Conservation (phyloP, 495 filamentous ascomycete genomes). For the Cercophora sp. region DNA sequence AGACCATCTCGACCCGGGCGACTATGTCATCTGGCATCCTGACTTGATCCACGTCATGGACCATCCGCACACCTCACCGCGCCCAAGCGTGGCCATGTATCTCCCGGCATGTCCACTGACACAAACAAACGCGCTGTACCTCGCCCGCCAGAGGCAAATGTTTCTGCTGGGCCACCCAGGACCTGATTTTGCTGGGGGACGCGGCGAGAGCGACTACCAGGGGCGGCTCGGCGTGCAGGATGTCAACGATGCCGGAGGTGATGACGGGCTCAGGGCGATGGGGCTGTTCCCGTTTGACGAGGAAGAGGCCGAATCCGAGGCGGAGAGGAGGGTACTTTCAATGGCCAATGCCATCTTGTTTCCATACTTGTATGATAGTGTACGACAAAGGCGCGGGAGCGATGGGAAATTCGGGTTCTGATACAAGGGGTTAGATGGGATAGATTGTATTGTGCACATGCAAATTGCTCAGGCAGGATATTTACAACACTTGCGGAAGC, state of each 20-base stretch:
- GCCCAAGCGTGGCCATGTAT: constrained; percentile 48
- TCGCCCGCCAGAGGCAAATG: constrained; percentile 65
- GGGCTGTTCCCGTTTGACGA: constrained; percentile 44
- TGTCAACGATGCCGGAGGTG: constrained; percentile 39
- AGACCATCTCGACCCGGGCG: constrained; percentile 70
- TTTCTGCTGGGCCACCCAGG: constrained; percentile 59
- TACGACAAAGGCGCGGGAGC: too few species aligned
- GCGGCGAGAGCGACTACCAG: constrained; percentile 50
- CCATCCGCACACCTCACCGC: background rate
- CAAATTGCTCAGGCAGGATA: too few species aligned
- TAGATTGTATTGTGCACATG: too few species aligned
- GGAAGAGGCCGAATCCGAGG: constrained; percentile 20
- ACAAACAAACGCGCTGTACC: constrained; percentile 67
- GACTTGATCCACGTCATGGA: constrained; percentile 43
- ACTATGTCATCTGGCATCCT: constrained; percentile 90
- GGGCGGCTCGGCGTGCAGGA: constrained; percentile 50
- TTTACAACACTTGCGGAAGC: too few species aligned
- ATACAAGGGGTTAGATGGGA: too few species aligned
- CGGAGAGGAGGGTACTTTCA: constrained; percentile 29
- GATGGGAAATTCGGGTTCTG: too few species aligned
- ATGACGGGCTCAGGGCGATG: constrained; percentile 45
- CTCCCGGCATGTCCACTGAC: constrained; percentile 82
- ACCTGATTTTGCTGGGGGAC: constrained; percentile 63
- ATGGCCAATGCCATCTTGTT: constrained; percentile 45
- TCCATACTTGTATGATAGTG: constrained; percentile 42